Base-by-base conservation (phyloP, 139 green algal genomes). In the Tetradesmus obliquus region DNA sequence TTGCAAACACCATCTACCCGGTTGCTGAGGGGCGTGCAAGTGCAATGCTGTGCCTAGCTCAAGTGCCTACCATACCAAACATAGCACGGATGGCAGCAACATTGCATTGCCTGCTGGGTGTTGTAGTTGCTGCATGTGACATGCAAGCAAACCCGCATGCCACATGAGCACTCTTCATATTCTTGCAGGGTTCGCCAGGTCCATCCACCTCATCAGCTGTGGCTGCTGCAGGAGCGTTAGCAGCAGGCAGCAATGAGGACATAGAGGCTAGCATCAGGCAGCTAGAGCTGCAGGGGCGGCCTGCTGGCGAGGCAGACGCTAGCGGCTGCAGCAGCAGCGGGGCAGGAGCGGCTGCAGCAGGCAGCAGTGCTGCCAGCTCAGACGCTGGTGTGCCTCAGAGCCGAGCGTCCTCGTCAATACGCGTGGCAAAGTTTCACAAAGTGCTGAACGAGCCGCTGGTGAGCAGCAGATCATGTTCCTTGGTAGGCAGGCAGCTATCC, bases 391-490 rank as follows among this genome's bases (percentile, higher is more conserved):
- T 95, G 20, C 87, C 93, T 51, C 54, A 93, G 58, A 93, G 90
- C 60, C 93, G 94, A 86, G 95, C 94, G 84, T 96, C 95, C 84
- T 97, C 94, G 32, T 93, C 93, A 19, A 95, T 96, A 57, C 92
- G 95, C 0, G 79, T 97, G 19, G 79, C 89, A n/a, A 98, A 98
- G 87, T 98, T 98, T 86, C 86, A 95, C 32, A 92, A 93, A 69
- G 57, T 98, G 79, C 92, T 98, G 4, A 82, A 82, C 13, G 95
- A 96, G 66, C 90, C 92, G 22, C 93, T 97, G 93, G 94, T 95
- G 74, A 72, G 90, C n/a, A 2, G 62, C 22, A 66, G 82, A 17
- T 51, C 20, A 76, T 24, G 66, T 19, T 7, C 5, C 7, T 9
- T 9, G 57, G 7, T 66, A 66, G 7, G 32, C 32, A 45, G 57